Conservation (phyloP, 768 basidiomycete species). For the Psilocybe sp. region DNA sequence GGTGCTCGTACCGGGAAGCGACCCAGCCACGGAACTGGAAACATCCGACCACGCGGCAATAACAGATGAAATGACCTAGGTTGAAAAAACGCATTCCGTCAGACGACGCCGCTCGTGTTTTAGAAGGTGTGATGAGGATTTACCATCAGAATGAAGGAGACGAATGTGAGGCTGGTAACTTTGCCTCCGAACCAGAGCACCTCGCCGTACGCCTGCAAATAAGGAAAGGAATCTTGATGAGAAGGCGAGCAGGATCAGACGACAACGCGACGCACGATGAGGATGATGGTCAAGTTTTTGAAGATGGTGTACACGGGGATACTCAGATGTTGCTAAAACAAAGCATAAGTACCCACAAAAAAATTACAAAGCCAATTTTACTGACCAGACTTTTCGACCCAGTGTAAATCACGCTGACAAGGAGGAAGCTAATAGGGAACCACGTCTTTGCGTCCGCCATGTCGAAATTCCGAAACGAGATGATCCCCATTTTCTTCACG, state of each 20-base stretch:
- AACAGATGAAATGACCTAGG: slow-evolving; percentile 84
- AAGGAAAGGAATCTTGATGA: neutral
- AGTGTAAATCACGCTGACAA: slow-evolving; percentile 95
- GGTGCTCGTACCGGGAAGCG: slow-evolving; percentile 30
- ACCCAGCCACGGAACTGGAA: slow-evolving; percentile 38
- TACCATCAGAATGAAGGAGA: slow-evolving; percentile 92
- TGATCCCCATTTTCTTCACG: slow-evolving; percentile 74
- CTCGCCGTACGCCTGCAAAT: slow-evolving; percentile 87
- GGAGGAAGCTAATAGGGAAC: slow-evolving; percentile 91
- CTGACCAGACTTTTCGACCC: slow-evolving; percentile 95
- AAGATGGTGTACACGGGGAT: slow-evolving; percentile 99
- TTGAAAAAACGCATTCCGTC: neutral
- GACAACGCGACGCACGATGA: slow-evolving; percentile 63
- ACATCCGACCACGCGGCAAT: slow-evolving; percentile 98
- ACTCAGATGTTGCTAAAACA: slow-evolving; percentile 85
- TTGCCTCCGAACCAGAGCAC: slow-evolving; percentile 93
- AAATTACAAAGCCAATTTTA: slow-evolving; percentile 12
- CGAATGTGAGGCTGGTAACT: slow-evolving; percentile 83
- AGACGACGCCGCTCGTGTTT: neutral
- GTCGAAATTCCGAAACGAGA: slow-evolving; percentile 85
- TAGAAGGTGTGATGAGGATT: slow-evolving; percentile 12
- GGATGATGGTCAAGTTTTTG: slow-evolving; percentile 99
- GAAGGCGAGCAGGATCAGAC: slow-evolving; percentile 2
- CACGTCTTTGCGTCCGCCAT: slow-evolving; percentile 82
- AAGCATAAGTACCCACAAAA: neutral